Base-by-base conservation (phyloP, 495 filamentous ascomycete species). In the Barbatosphaeria neglecta region DNA sequence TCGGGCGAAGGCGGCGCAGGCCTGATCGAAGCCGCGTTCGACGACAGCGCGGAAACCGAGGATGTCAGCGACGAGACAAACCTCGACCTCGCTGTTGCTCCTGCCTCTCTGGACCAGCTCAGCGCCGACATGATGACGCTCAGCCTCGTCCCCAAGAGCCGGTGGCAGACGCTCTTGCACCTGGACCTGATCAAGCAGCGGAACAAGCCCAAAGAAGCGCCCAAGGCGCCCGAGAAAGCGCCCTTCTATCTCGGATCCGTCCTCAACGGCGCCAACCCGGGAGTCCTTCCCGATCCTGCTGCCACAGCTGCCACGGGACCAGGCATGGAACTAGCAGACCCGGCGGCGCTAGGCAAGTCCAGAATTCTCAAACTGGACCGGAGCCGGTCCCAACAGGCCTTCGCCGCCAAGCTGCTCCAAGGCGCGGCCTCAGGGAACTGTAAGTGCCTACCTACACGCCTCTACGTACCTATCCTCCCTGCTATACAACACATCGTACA, bases 141-240 rank as follows among this genome's bases (percentile, higher is more conserved):
- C 33, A 90, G 84, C 58, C 65, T 95, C 43, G 82, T 99, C 16
- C 92, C 92, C 22, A 85, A 83, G 62, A 83, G 82, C 50, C 79
- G 82, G 53, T 97, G 93, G 93, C 93, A 97, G 63, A 92, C 84
- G 6, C 69, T 99, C 10, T 67, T 97, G 45, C 83, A 97, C 55
- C 75, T 99, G 6, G 90, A 97, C 55, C 64, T 84, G 35, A 92
- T 99, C 60, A 86, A 82, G 62, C 78, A 84, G 65, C 87, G 92
- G 44, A 99, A 99, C 66, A 95, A 90, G 64, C 93, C 92, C 6
- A 90, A 80, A 52, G 86, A 94, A 64, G 75, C 88, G 0, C 88
- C 89, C 22, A 95, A 97, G 68, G 74, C 78, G 3, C 92, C 93
- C 4, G 84, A 95, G 58, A 95, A 92, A 57, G 89, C 92, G 0